Evolutionary conservation across 306 rosid genomes (phyloP).

Genomic region (Vicia sativa): DNA sequence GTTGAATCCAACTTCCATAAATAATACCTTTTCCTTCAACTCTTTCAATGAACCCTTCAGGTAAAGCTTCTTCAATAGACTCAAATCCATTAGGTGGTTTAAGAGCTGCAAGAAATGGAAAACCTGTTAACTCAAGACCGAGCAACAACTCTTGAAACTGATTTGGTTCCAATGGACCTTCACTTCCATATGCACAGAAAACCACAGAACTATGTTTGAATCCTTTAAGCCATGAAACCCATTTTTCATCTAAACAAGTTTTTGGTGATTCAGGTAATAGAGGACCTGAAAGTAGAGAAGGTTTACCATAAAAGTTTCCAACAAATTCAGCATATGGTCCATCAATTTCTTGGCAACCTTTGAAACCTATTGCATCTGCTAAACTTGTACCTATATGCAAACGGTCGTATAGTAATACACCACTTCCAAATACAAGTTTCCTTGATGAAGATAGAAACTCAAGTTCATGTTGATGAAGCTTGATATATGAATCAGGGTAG

Average conservation of each 20-base stretch:
- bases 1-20: conserved; percentile 61
- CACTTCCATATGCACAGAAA: conserved; percentile 38
- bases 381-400: not conserved
- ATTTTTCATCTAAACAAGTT: conserved; percentile 27
- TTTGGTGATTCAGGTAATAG: conserved; percentile 13
- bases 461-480: conserved; percentile 35
- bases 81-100: conserved; percentile 22
- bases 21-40: conserved; percentile 38
- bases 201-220: conserved; percentile 23
- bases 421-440: conserved; percentile 28
- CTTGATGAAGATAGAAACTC: not conserved
- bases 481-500: conserved; percentile 21
- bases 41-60: conserved; percentile 33
- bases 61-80: conserved; percentile 34
- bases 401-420: conserved; percentile 15
- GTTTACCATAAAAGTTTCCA: not conserved
- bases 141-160: conserved; percentile 33
- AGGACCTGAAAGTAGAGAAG: conserved; percentile 39
- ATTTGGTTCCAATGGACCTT: conserved; percentile 7
- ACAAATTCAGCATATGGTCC: conserved; percentile 27
- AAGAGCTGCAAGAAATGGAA: conserved; percentile 39
- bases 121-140: conserved; percentile 35
- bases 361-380: conserved; percentile 36
- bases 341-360: conserved; percentile 37
- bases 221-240: conserved; percentile 30